phyloP scores from a whole-genome alignment of 352 stramenopile genomes.

The Pythium dissotocum region DNA sequence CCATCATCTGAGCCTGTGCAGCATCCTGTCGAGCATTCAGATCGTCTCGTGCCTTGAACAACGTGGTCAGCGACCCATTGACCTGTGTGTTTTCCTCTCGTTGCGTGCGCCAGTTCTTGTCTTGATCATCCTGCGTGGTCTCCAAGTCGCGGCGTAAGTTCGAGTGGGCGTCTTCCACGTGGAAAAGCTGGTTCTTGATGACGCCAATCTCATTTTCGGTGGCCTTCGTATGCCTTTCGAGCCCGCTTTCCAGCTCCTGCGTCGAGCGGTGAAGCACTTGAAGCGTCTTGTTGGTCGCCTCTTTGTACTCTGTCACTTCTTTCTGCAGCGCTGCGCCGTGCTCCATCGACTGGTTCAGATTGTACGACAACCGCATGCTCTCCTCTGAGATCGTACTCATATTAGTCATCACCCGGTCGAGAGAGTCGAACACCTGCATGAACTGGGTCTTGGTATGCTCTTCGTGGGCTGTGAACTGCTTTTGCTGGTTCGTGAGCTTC shows the following conservation, averaged over 20 bases:
- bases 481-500: conserved; percentile 59
- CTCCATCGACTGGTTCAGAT: conserved; percentile 58
- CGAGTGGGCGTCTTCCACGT: conserved; percentile 69
- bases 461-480: conserved; percentile 50
- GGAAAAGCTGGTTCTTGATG: conserved; percentile 78
- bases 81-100: conserved; percentile 57
- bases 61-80: conserved; percentile 36
- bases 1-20: conserved; percentile 65
- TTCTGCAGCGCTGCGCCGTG: conserved; percentile 44
- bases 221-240: conserved; percentile 51
- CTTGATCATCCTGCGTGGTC: conserved; percentile 53
- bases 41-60: conserved; percentile 53
- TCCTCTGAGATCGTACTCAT: conserved; percentile 75
- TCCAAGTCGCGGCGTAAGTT: conserved; percentile 60
- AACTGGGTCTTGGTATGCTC: conserved; percentile 67
- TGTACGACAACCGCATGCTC: conserved; percentile 69
- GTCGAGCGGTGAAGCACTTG: conserved; percentile 41
- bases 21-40: conserved; percentile 53
- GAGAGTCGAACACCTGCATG: conserved; percentile 61
- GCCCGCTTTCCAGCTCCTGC: conserved; percentile 39
- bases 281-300: conserved; percentile 41
- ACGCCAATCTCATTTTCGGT: conserved; percentile 63
- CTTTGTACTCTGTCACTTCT: conserved; percentile 51
- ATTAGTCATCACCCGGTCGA: conserved; percentile 60
- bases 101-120: conserved; percentile 56